A percentile compares a stretch with the other conserved stretches of the same genome.
Conservation (phyloP, 140 eudicot genomes). For the Flaveria floridana region DNA sequence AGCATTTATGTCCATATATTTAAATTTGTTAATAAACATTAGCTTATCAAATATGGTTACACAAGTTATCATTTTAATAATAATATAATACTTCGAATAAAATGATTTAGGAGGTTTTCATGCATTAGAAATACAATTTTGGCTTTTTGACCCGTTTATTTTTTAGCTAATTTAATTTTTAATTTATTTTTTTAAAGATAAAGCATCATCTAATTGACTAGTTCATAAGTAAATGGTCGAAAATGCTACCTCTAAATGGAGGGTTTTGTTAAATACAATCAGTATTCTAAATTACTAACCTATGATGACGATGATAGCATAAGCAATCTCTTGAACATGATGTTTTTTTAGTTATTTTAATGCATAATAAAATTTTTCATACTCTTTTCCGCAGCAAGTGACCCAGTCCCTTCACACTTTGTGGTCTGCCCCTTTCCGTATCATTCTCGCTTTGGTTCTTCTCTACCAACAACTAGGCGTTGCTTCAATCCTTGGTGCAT, state of each 20-base stretch:
- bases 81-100: constrained; percentile 5
- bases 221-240: neutral
- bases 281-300: constrained; percentile 7
- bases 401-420: constrained; percentile 76
- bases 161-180: constrained; percentile 6
- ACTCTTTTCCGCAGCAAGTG: constrained; percentile 64
- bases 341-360: constrained; percentile 20
- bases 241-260: neutral
- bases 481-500: constrained; percentile 88
- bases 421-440: constrained; percentile 98
- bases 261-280: constrained; percentile 1
- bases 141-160: neutral
- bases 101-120: constrained; percentile 5
- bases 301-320: constrained; percentile 10
- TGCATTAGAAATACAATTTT: neutral
- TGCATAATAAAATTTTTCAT: constrained; percentile 23
- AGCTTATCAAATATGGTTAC: neutral
- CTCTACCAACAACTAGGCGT: constrained; percentile 82
- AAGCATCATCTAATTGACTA: neutral
- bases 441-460: constrained; percentile 73
- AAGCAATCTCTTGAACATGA: constrained; percentile 13
- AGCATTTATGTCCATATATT: neutral
- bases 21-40: neutral
- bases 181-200: neutral
- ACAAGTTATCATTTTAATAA: constrained; percentile 8